Percentiles rank a stretch among this genome's conserved stretches.
Evolutionary conservation across 371 early-diverging fungal genomes (phyloP).

Genomic region (Phascolomyces articulosus): DNA sequence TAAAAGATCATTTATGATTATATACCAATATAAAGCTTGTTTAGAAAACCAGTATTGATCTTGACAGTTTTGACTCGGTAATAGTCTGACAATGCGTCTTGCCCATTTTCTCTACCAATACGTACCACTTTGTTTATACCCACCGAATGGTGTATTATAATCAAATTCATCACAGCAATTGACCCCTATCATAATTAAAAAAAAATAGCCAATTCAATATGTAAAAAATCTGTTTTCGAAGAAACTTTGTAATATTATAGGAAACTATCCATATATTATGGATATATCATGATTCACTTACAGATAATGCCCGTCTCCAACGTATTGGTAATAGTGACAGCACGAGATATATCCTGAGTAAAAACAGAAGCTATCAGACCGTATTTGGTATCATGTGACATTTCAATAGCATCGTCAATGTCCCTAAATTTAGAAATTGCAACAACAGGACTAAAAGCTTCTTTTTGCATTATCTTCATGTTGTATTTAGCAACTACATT

Average conservation of each 20-base stretch:
- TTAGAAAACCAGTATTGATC: too few species aligned
- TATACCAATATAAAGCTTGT: too few species aligned
- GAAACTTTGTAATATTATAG: too few species aligned
- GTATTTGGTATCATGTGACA: constrained; percentile 71
- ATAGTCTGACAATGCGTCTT: too few species aligned
- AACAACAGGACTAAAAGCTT: constrained; percentile 84
- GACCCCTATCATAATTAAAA: neutral
- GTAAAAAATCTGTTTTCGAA: too few species aligned
- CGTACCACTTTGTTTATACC: constrained; percentile 39
- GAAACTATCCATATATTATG: too few species aligned
- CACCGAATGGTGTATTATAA: constrained; percentile 76
- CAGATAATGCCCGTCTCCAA: constrained; percentile 24
- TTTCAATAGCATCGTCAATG: constrained; percentile 70
- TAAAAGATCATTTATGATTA: too few species aligned
- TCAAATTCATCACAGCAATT: constrained; percentile 26
- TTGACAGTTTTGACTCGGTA: too few species aligned
- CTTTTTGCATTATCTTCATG: constrained; percentile 71
- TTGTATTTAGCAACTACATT: constrained; percentile 30
- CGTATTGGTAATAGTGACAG: constrained; percentile 65
- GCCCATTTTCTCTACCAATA: neutral
- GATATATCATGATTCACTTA: too few species aligned
- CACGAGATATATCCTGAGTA: constrained; percentile 69
- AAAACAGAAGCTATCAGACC: constrained; percentile 89
- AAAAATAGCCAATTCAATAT: too few species aligned
- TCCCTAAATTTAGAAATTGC: constrained; percentile 66